A percentile compares a stretch with the other conserved stretches of the same genome.
These are phyloP conservation scores for Theobroma grandiflorum DNA, from an alignment of 441 rosid species.

Conservation along the genomic window DNA sequence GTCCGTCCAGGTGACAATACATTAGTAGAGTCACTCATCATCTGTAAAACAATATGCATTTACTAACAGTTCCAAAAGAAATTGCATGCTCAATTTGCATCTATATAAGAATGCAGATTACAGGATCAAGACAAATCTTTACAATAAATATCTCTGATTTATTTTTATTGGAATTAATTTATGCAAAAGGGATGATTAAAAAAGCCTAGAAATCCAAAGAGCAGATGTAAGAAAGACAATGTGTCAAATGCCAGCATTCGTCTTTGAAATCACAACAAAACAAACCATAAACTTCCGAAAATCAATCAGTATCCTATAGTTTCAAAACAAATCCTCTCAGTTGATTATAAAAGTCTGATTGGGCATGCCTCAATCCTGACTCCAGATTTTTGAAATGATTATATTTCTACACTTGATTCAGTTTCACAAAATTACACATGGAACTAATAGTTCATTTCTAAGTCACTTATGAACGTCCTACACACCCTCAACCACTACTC, in stretches of 20 bases:
- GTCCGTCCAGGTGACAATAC: constrained; percentile 95
- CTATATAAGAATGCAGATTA: constrained; percentile 13
- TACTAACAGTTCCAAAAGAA: background rate
- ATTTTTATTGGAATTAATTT: background rate
- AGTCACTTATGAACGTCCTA: background rate
- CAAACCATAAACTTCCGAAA: constrained; percentile 1
- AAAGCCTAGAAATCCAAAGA: background rate
- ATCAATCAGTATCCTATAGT: constrained; percentile 16
- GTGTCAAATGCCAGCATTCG: background rate
- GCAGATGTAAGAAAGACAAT: constrained; percentile 21
- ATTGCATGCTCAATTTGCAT: constrained; percentile 22
- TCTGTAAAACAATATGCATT: constrained; percentile 51
- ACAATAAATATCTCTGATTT: constrained; percentile 8
- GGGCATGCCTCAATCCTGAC: constrained; percentile 17
- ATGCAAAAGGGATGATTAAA: background rate
- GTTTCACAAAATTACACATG: background rate
- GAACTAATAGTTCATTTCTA: background rate
- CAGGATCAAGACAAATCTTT: background rate
- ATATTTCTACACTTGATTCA: background rate
- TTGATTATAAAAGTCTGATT: constrained; percentile 3
- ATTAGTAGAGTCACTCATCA: constrained; percentile 99
- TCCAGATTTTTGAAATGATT: constrained; percentile 19
- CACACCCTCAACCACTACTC: background rate
- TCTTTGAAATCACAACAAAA: constrained; percentile 5
- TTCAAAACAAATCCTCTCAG: constrained; percentile 12